Evolutionary conservation across 2,329 filamentous ascomycete genomes (phyloP).

Genomic region (Coleophoma eucalyptorum): DNA sequence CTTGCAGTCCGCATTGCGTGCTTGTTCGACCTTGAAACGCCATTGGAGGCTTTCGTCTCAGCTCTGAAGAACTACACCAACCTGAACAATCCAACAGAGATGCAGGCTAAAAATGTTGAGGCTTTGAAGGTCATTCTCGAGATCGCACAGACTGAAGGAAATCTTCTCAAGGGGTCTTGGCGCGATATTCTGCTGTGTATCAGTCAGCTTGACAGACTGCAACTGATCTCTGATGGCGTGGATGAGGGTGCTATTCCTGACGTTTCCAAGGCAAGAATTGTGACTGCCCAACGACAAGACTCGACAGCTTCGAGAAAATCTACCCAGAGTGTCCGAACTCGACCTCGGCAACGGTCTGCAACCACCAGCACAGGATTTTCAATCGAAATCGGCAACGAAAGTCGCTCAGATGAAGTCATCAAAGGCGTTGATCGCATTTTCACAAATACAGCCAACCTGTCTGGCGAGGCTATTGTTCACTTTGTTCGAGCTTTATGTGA

Average conservation of each 20-base stretch:
- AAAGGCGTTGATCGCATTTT: slow-evolving; percentile 94
- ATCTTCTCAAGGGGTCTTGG: slow-evolving; percentile 86
- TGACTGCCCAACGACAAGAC: slow-evolving; percentile 49
- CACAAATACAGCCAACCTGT: slow-evolving; percentile 89
- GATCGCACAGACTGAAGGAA: slow-evolving; percentile 88
- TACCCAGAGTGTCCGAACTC: slow-evolving; percentile 49
- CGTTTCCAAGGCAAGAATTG: slow-evolving; percentile 77
- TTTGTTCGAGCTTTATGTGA: slow-evolving; percentile 91
- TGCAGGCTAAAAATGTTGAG: slow-evolving; percentile 94
- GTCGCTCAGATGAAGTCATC: slow-evolving; percentile 87
- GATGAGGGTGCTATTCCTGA: slow-evolving; percentile 92
- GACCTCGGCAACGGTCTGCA: slow-evolving; percentile 46
- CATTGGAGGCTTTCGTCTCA: slow-evolving; percentile 90
- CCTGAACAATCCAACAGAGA: slow-evolving; percentile 90
- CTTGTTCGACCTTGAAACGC: slow-evolving; percentile 88
- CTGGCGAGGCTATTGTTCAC: slow-evolving; percentile 90
- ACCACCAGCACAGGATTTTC: slow-evolving; percentile 47
- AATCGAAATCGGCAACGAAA: slow-evolving; percentile 83
- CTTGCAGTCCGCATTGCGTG: slow-evolving; percentile 91
- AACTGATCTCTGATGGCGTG: slow-evolving; percentile 90
- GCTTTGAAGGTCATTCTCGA: slow-evolving; percentile 89
- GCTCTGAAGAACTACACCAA: slow-evolving; percentile 93
- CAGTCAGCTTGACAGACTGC: slow-evolving; percentile 90
- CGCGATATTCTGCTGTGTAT: slow-evolving; percentile 93
- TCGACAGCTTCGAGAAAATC: slow-evolving; percentile 61